Conservation (phyloP, 2,329 filamentous ascomycete species). For the Neofusicoccum parvum region DNA sequence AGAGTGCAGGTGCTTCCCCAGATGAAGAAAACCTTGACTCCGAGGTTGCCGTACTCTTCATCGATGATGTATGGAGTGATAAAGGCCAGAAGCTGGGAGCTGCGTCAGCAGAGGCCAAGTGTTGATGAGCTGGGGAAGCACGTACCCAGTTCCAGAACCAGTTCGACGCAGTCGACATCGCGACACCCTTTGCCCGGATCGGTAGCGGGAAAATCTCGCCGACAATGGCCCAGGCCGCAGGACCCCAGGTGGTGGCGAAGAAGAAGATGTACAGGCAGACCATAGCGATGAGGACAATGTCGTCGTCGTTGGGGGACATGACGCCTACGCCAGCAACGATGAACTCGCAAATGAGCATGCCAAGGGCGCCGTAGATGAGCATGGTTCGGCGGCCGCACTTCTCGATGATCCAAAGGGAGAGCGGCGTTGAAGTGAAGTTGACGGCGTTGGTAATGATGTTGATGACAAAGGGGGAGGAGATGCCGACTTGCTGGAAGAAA, state of each 20-base stretch:
- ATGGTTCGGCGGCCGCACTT: constrained; percentile 77
- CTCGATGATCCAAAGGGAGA: constrained; percentile 88
- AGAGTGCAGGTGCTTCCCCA: constrained; percentile 57
- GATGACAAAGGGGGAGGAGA: constrained; percentile 78
- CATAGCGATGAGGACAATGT: constrained; percentile 70
- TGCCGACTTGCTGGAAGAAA: constrained; percentile 72
- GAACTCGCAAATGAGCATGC: constrained; percentile 87
- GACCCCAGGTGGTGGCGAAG: constrained; percentile 88
- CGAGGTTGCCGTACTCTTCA: constrained; percentile 67
- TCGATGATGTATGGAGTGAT: constrained; percentile 85
- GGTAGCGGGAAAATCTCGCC: constrained; percentile 89
- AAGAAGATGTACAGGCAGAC: constrained; percentile 92
- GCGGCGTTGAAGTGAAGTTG: constrained; percentile 81
- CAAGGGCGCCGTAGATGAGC: constrained; percentile 74
- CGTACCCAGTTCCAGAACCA: constrained; percentile 74
- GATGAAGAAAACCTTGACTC: constrained; percentile 60
- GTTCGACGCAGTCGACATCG: constrained; percentile 83
- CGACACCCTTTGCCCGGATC: constrained; percentile 84
- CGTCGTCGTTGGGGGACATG: background rate
- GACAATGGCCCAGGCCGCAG: constrained; percentile 71
- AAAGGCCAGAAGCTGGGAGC: constrained; percentile 24
- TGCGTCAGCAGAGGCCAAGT: background rate
- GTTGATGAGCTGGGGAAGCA: no score
- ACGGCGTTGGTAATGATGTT: constrained; percentile 83
- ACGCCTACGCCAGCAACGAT: constrained; percentile 70